phyloP scores from a whole-genome alignment of 2,329 filamentous ascomycete genomes.

The Phialophora macrospora region DNA sequence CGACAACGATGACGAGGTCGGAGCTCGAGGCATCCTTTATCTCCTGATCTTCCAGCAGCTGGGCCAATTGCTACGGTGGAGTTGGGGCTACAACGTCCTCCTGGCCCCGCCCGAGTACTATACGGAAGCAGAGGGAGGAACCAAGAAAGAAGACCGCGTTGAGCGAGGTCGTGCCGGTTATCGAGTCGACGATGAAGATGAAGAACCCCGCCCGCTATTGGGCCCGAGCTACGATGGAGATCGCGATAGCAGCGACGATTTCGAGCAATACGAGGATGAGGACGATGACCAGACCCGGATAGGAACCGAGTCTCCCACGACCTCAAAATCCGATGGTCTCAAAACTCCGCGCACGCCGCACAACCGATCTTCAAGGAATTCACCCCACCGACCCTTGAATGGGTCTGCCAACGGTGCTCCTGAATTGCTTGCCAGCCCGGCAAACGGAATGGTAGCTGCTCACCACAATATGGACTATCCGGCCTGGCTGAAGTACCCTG shows the following conservation, averaged over 20 bases:
- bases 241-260: conserved; percentile 30
- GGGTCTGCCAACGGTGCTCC: conserved; percentile 18
- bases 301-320: conserved; percentile 36
- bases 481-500: conserved; percentile 60
- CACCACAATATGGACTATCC: conserved; percentile 56
- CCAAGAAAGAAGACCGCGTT: conserved; percentile 44
- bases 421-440: conserved; percentile 49
- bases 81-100: conserved; percentile 94
- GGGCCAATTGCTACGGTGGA: conserved; percentile 93
- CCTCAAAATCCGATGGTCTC: conserved; percentile 36
- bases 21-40: conserved; percentile 90
- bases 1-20: conserved; percentile 95
- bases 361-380: conserved; percentile 35
- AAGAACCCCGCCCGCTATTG: conserved; percentile 36
- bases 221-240: conserved; percentile 33
- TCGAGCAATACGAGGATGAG: conserved; percentile 30
- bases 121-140: conserved; percentile 50
- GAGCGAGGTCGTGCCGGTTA: conserved; percentile 50
- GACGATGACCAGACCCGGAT: conserved; percentile 37
- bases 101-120: conserved; percentile 76
- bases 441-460: conserved; percentile 55
- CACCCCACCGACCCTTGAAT: conserved; percentile 27
- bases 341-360: conserved; percentile 36
- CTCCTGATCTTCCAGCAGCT: conserved; percentile 97
- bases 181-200: conserved; percentile 47